Conservation (phyloP, 257 asterid genomes). For the Ilex asprella region DNA sequence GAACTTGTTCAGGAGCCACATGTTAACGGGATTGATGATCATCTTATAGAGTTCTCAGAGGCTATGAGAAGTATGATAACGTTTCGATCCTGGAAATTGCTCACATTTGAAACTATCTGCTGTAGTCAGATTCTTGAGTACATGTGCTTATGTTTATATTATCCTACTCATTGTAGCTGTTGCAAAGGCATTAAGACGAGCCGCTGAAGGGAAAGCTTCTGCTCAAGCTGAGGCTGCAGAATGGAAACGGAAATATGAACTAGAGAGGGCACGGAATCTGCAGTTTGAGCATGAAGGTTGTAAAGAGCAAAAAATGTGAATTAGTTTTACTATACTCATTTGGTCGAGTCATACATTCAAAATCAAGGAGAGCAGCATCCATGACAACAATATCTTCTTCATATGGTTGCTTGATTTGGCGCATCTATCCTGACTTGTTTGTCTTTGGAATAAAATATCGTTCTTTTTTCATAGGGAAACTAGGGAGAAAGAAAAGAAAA, state of each 20-base stretch:
- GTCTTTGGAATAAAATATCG: too few relatives aligned
- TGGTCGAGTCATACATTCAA: too few relatives aligned
- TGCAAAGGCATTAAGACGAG: constrained; percentile 68
- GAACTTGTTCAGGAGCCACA: constrained; percentile 65
- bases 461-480: too few relatives aligned
- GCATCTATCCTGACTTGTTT: too few relatives aligned
- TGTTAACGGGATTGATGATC: constrained; percentile 69
- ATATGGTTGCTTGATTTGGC: too few relatives aligned
- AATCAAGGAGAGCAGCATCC: too few relatives aligned
- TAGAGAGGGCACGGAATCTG: constrained; percentile 57
- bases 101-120: background rate
- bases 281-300: constrained; percentile 56
- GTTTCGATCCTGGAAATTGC: background rate
- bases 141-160: constrained; percentile 5
- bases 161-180: constrained; percentile 44
- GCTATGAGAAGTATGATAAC: constrained; percentile 67
- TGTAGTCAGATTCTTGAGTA: background rate
- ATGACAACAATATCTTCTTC: too few relatives aligned
- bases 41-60: constrained; percentile 80
- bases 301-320: background rate
- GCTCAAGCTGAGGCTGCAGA: constrained; percentile 96
- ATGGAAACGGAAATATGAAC: constrained; percentile 90
- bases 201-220: constrained; percentile 78
- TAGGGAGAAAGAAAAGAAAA: too few relatives aligned
- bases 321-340: too few relatives aligned